Conservation (phyloP, 768 basidiomycete genomes). For the Trichaptum fuscoviolaceum region DNA sequence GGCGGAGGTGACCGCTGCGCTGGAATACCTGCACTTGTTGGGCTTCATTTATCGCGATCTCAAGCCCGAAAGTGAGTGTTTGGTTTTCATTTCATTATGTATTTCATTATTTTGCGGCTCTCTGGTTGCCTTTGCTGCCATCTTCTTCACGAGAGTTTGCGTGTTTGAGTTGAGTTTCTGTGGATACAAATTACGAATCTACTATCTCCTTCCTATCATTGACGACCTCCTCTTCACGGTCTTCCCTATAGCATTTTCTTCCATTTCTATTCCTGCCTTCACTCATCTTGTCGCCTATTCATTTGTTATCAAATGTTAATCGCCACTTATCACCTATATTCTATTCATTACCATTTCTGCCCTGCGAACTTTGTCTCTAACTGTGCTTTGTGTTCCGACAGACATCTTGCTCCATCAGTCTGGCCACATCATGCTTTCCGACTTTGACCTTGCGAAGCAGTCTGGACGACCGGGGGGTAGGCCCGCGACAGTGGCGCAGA, state of each 20-base stretch:
- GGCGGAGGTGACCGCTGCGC: slow-evolving; percentile 94
- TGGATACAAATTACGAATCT: slow-evolving; percentile 1
- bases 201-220: slow-evolving; percentile 1
- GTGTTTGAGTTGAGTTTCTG: background rate
- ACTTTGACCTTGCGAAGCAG: slow-evolving; percentile 98
- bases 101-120: slow-evolving; percentile 10
- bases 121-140: background rate
- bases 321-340: background rate
- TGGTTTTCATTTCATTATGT: slow-evolving; percentile 8
- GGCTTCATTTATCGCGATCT: slow-evolving; percentile 99
- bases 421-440: slow-evolving; percentile 98
- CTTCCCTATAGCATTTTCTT: background rate
- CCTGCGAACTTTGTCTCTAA: background rate
- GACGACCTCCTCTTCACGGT: background rate
- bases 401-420: slow-evolving; percentile 97
- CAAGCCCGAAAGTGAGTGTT: slow-evolving; percentile 92
- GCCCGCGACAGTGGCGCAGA: slow-evolving; percentile 81
- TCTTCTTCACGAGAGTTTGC: background rate
- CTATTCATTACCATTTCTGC: background rate
- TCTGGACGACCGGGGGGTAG: slow-evolving; percentile 80
- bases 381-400: slow-evolving; percentile 26
- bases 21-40: slow-evolving; percentile 98
- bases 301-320: background rate
- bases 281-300: background rate
- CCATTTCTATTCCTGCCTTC: background rate